Percentiles rank a stretch among this genome's conserved stretches.
Conservation (phyloP, 2,329 filamentous ascomycete genomes). For the Claviceps capensis region DNA sequence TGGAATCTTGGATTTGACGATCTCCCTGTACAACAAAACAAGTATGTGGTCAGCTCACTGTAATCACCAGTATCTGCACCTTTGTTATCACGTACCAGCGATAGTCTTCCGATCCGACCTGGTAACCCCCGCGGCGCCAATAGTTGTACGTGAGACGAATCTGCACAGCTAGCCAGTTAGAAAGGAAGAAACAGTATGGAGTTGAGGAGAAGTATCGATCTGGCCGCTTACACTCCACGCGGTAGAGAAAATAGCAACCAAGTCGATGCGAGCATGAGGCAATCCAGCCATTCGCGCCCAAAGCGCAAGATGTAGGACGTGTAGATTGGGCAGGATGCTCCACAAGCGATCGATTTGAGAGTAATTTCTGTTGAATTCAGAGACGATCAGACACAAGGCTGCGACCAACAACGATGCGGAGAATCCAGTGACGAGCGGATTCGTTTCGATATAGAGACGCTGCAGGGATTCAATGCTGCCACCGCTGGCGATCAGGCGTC, state of each 20-base stretch:
- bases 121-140: conserved; percentile 87
- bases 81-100: conserved; percentile 44
- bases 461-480: conserved; percentile 48
- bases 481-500: conserved; percentile 45
- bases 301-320: conserved; percentile 69
- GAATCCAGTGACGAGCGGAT: conserved; percentile 67
- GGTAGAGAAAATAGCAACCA: conserved; percentile 53
- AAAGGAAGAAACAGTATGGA: neutral
- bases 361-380: conserved; percentile 84
- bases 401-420: conserved; percentile 59
- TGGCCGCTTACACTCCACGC: conserved; percentile 63
- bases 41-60: conserved; percentile 1
- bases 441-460: conserved; percentile 68
- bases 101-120: conserved; percentile 84
- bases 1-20: conserved; percentile 54
- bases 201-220: neutral
- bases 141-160: conserved; percentile 86
- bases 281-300: conserved; percentile 70
- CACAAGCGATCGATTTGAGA: conserved; percentile 93
- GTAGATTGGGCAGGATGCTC: conserved; percentile 79
- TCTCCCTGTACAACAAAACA: conserved; percentile 35
- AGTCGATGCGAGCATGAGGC: conserved; percentile 56
- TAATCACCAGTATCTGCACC: neutral
- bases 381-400: conserved; percentile 56
- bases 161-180: conserved; percentile 24